Percentiles rank a stretch among this genome's conserved stretches.
Conservation (phyloP, 306 rosid species). For the Quercus bicolor region DNA sequence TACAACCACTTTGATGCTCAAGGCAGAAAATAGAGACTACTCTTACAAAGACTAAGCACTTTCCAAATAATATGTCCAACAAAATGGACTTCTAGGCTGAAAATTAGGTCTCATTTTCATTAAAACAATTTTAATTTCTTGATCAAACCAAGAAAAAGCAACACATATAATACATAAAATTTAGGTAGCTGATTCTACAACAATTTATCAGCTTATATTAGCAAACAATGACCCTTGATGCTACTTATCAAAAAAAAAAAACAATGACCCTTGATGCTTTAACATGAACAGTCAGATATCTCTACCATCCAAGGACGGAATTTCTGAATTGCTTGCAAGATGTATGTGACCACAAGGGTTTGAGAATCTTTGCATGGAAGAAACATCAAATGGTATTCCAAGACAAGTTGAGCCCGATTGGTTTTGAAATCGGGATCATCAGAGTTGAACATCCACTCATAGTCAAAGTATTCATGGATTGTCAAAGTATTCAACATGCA, state of each 20-base stretch:
- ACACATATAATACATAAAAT: neutral
- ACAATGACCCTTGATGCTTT: neutral
- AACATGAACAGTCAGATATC: neutral
- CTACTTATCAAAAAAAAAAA: too few species aligned
- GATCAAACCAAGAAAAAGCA: neutral
- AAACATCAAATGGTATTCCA: neutral
- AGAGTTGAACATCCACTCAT: neutral
- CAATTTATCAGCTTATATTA: neutral
- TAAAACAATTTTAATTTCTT: neutral
- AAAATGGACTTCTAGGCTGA: too few species aligned
- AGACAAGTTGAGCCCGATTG: neutral
- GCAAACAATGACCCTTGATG: neutral
- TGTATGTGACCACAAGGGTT: neutral
- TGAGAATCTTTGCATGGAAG: neutral
- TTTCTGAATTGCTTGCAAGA: neutral
- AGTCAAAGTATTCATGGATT: neutral
- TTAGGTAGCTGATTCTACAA: neutral
- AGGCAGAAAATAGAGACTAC: neutral
- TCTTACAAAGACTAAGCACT: neutral
- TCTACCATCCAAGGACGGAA: neutral
- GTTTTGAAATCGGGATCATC: neutral
- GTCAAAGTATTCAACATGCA: neutral
- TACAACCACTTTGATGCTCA: neutral
- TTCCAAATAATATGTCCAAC: neutral
- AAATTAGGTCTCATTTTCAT: neutral